Conservation (phyloP, 106 monocot genomes). For the Iris macrosiphon region DNA sequence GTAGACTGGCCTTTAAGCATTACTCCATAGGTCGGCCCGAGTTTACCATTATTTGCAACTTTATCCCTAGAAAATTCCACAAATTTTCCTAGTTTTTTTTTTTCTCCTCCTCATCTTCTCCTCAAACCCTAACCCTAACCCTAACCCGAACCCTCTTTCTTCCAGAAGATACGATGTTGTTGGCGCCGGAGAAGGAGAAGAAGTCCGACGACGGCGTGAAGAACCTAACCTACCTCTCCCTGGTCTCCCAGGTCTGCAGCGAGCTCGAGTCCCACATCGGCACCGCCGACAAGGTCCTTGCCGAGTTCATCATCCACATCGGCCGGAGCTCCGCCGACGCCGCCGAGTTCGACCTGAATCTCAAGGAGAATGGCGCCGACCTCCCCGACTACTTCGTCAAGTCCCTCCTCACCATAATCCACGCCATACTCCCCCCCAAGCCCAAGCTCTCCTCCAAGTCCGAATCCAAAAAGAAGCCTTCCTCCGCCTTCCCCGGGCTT, state of each 20-base stretch:
- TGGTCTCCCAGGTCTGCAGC: conserved; percentile 75
- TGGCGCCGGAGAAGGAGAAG: background rate
- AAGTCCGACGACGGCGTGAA: conserved; percentile 46
- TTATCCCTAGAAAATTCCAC: no score
- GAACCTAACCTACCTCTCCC: conserved; percentile 81
- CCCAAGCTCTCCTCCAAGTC: conserved; percentile 17
- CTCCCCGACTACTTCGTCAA: conserved; percentile 93
- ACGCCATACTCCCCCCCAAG: conserved; percentile 74
- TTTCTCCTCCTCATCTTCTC: no score
- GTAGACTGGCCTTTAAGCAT: no score
- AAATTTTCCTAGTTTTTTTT: no score
- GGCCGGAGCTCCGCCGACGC: conserved; percentile 53
- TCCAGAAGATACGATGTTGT: background rate
- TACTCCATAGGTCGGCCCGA: no score
- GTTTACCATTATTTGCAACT: no score
- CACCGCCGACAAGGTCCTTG: conserved; percentile 67
- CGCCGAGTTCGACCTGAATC: conserved; percentile 68
- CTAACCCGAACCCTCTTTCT: conserved; percentile 1
- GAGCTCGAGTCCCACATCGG: conserved; percentile 81
- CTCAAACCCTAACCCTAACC: background rate
- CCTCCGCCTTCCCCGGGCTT: conserved; percentile 41
- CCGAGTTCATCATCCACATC: conserved; percentile 91
- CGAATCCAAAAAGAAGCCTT: conserved; percentile 1
- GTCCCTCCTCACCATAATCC: conserved; percentile 90
- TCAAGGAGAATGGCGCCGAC: conserved; percentile 85